Conservation (phyloP, 805 yeast genomes). For the Kurtzmaniella fragi region DNA sequence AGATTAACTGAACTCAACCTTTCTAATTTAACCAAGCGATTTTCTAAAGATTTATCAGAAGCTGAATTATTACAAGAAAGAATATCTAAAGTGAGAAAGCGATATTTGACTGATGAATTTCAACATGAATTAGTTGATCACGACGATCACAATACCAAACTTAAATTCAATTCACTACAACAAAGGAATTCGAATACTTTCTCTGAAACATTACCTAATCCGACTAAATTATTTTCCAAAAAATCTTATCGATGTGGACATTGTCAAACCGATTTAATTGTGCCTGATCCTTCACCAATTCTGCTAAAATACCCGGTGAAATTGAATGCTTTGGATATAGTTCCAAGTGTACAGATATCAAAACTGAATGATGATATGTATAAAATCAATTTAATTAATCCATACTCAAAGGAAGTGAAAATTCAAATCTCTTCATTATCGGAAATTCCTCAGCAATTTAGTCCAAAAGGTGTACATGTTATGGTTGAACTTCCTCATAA, state of each 20-base stretch:
- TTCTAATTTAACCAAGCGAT: not conserved
- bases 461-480: conserved; percentile 1
- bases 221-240: conserved; percentile 21
- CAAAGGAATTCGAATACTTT: conserved; percentile 2
- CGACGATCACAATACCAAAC: not conserved
- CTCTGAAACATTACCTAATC: conserved; percentile 14
- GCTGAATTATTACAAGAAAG: no score
- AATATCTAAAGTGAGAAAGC: no score
- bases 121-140: no score
- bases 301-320: conserved; percentile 25
- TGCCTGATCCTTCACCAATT: conserved; percentile 21
- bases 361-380: conserved; percentile 7
- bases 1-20: conserved; percentile 1
- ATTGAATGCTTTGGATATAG: conserved; percentile 28
- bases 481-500: conserved; percentile 4
- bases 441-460: conserved; percentile 11
- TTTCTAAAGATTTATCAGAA: not conserved
- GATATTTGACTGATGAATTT: no score
- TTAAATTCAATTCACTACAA: conserved; percentile 2
- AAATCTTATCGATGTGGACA: conserved; percentile 20
- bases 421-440: conserved; percentile 21
- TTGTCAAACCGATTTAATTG: conserved; percentile 22
- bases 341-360: conserved; percentile 25
- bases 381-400: conserved; percentile 28
- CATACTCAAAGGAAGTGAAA: conserved; percentile 16